Evolutionary conservation across 148 eudicot genomes (phyloP).

Genomic region (Cornus kousa): DNA sequence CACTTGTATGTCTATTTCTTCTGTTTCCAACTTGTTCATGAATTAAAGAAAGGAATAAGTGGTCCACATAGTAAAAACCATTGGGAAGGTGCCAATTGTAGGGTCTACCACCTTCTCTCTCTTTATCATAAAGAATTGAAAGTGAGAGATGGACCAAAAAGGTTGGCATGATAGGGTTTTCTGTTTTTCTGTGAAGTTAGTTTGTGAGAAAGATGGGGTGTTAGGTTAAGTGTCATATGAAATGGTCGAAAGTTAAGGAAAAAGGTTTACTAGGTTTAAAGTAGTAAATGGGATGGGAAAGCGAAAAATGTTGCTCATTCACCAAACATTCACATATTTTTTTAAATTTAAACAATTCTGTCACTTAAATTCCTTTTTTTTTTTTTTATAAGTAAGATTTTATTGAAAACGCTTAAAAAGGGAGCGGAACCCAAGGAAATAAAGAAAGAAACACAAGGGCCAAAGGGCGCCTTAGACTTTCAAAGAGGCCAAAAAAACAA

Average conservation of each 20-base stretch:
- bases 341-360: no score
- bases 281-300: neutral
- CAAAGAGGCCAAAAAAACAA: no score
- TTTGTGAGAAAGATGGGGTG: neutral
- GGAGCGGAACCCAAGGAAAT: no score
- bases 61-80: neutral
- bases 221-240: conserved; percentile 10
- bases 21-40: neutral
- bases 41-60: neutral
- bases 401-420: no score
- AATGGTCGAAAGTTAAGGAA: neutral
- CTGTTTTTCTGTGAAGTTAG: no score
- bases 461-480: no score
- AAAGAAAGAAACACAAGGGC: no score
- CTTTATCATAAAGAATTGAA: neutral
- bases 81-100: neutral
- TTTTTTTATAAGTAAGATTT: no score
- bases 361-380: no score
- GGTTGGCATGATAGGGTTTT: neutral
- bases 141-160: conserved; percentile 2
- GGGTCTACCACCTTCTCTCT: conserved; percentile 1
- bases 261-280: neutral
- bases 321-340: neutral
- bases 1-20: neutral
- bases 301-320: neutral